Evolutionary conservation across 768 basidiomycete genomes (phyloP).

Genomic region (Kockovaella imperatae): DNA sequence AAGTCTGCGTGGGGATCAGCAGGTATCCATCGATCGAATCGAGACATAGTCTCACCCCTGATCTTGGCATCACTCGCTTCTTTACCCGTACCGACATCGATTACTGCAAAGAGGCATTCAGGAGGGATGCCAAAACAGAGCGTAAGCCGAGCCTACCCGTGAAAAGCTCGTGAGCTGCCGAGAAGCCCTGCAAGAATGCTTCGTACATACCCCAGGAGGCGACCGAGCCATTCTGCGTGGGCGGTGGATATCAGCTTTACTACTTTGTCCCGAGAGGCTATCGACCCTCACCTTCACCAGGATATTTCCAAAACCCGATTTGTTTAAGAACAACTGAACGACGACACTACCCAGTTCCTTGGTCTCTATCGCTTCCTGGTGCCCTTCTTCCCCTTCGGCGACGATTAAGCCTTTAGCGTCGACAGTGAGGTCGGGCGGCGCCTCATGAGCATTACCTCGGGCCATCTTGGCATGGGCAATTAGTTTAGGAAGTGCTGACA

Average conservation of each 20-base stretch:
- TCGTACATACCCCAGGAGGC: slow-evolving; percentile 19
- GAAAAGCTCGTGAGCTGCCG: slow-evolving; percentile 28
- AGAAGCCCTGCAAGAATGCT: slow-evolving; percentile 33
- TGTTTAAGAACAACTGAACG: slow-evolving; percentile 36
- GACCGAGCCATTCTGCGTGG: slow-evolving; percentile 23
- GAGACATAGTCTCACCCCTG: slow-evolving; percentile 7
- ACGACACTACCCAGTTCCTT: slow-evolving; percentile 16
- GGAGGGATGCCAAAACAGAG: too few relatives aligned
- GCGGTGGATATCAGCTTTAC: not conserved
- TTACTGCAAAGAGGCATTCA: slow-evolving; percentile 15
- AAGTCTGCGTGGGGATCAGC: not conserved
- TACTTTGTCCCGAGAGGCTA: not conserved
- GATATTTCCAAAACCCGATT: slow-evolving; percentile 21
- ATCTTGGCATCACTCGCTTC: slow-evolving; percentile 34
- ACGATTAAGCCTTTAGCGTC: not conserved
- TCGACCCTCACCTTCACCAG: slow-evolving; percentile 26
- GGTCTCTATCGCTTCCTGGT: not conserved
- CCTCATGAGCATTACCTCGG: not conserved
- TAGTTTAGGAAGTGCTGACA: slow-evolving; percentile 20
- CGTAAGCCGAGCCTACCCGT: slow-evolving; percentile 14
- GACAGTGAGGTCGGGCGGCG: slow-evolving; percentile 13
- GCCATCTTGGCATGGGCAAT: slow-evolving; percentile 3
- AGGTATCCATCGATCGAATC: not conserved
- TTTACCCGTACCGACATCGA: slow-evolving; percentile 35
- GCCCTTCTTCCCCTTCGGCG: too few relatives aligned